Percentiles rank a stretch among this genome's conserved stretches.
These are phyloP conservation scores for Talaromyces pinophilus DNA, from an alignment of 2,329 filamentous ascomycete genomes.

Conservation along the genomic window DNA sequence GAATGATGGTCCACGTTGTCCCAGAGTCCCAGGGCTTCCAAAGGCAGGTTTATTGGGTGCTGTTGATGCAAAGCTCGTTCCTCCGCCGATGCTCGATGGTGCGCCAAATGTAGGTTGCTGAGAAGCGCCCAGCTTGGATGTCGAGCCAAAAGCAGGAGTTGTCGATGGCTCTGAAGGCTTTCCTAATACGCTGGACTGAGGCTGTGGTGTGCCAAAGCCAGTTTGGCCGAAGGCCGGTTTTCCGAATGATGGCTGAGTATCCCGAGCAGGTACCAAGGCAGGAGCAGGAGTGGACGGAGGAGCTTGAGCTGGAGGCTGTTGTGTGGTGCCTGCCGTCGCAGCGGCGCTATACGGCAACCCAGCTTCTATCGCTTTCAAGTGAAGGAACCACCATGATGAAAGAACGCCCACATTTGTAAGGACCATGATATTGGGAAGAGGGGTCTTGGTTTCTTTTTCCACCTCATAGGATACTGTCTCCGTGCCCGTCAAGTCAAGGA, in stretches of 20 bases:
- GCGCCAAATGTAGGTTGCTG: conserved; percentile 32
- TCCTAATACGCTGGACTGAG: conserved; percentile 19
- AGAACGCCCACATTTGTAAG: conserved; percentile 88
- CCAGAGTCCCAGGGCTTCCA: conserved; percentile 39
- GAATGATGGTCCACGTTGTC: conserved; percentile 34
- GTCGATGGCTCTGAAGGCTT: conserved; percentile 31
- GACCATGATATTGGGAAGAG: conserved; percentile 79
- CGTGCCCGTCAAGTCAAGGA: conserved; percentile 78
- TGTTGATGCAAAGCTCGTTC: conserved; percentile 34
- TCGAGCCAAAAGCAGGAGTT: conserved; percentile 33
- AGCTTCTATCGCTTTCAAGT: conserved; percentile 78
- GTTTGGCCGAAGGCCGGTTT: conserved; percentile 32
- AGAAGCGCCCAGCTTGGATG: conserved; percentile 29
- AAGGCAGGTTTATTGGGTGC: conserved; percentile 29
- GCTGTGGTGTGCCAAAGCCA: conserved; percentile 25
- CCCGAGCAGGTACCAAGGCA: conserved; percentile 23
- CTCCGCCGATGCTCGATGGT: conserved; percentile 31
- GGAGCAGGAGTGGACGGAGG: conserved; percentile 26
- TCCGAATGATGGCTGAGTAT: conserved; percentile 1
- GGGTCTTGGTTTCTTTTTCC: conserved; percentile 63
- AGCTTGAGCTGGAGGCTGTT: conserved; percentile 26
- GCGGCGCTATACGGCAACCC: conserved; percentile 74
- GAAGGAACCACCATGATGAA: conserved; percentile 87
- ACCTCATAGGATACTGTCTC: conserved; percentile 61
- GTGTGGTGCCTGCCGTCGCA: conserved; percentile 36